These are phyloP conservation scores for Podaxis mareebaensis DNA, from an alignment of 768 basidiomycete species.

Conservation along the genomic window DNA sequence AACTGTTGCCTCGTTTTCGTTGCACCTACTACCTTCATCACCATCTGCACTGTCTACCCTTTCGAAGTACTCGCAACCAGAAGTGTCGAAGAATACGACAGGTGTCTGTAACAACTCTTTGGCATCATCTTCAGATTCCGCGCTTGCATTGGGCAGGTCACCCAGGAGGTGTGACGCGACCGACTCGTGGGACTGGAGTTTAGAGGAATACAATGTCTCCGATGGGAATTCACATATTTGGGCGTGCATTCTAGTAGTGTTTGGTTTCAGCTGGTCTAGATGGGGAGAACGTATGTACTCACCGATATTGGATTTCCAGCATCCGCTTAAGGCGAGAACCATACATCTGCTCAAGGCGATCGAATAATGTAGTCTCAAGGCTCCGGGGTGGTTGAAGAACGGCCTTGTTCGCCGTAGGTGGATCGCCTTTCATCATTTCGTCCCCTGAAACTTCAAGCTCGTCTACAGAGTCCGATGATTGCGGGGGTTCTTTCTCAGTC, in stretches of 20 bases:
- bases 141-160: conserved; percentile 59
- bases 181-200: conserved; percentile 66
- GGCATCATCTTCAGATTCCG: conserved; percentile 61
- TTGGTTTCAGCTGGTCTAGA: background rate
- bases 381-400: conserved; percentile 62
- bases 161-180: conserved; percentile 73
- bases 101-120: conserved; percentile 75
- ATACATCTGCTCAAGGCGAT: conserved; percentile 87
- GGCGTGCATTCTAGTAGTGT: conserved; percentile 73
- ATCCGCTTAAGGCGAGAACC: conserved; percentile 81
- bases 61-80: conserved; percentile 93
- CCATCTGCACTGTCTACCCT: conserved; percentile 57
- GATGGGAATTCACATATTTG: conserved; percentile 88
- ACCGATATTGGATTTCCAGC: conserved; percentile 91
- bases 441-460: conserved; percentile 6
- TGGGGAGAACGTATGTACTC: conserved; percentile 20
- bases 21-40: conserved; percentile 90
- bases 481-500: background rate
- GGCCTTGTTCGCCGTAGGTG: conserved; percentile 19
- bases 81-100: conserved; percentile 92
- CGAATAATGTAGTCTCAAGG: conserved; percentile 89
- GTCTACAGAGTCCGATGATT: conserved; percentile 13
- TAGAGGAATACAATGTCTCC: conserved; percentile 71
- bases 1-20: conserved; percentile 92
- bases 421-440: conserved; percentile 14